These are phyloP conservation scores for Candida sphagnicola DNA, from an alignment of 805 yeast genomes.

Conservation along the genomic window DNA sequence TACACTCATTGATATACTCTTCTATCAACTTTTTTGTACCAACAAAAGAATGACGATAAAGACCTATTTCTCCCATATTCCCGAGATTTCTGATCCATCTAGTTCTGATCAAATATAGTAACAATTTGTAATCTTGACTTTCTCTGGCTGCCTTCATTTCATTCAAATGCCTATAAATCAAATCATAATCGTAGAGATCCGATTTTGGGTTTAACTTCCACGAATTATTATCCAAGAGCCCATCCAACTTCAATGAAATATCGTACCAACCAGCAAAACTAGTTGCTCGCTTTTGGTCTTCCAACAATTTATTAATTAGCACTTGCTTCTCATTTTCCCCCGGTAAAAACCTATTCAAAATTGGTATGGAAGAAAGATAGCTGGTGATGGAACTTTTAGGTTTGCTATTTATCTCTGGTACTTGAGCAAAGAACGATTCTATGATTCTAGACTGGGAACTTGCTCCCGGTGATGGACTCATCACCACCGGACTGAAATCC, in stretches of 20 bases:
- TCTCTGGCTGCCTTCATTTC: slow-evolving; percentile 60
- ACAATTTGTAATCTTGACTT: slow-evolving; percentile 51
- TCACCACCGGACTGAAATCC: background rate
- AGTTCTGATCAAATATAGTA: slow-evolving; percentile 76
- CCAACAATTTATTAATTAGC: slow-evolving; percentile 19
- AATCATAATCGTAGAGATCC: slow-evolving; percentile 67
- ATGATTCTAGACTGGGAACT: slow-evolving; percentile 1
- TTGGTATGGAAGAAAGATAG: slow-evolving; percentile 14
- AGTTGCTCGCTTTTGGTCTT: slow-evolving; percentile 31
- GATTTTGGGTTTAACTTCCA: slow-evolving; percentile 72
- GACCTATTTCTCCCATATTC: slow-evolving; percentile 74
- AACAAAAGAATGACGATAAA: slow-evolving; percentile 73
- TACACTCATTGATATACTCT: slow-evolving; percentile 78
- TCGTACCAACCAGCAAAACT: slow-evolving; percentile 64
- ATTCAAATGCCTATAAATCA: slow-evolving; percentile 48
- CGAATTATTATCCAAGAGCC: slow-evolving; percentile 52
- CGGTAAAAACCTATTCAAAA: slow-evolving; percentile 17
- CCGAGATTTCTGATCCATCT: slow-evolving; percentile 84
- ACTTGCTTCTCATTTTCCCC: slow-evolving; percentile 17
- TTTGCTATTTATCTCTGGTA: background rate
- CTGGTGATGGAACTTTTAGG: background rate
- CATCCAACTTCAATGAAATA: slow-evolving; percentile 61
- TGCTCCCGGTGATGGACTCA: slow-evolving; percentile 1
- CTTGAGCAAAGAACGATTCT: background rate
- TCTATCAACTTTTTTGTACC: slow-evolving; percentile 87